Conservation (phyloP, 306 rosid genomes). For the Canavalia ensiformis region DNA sequence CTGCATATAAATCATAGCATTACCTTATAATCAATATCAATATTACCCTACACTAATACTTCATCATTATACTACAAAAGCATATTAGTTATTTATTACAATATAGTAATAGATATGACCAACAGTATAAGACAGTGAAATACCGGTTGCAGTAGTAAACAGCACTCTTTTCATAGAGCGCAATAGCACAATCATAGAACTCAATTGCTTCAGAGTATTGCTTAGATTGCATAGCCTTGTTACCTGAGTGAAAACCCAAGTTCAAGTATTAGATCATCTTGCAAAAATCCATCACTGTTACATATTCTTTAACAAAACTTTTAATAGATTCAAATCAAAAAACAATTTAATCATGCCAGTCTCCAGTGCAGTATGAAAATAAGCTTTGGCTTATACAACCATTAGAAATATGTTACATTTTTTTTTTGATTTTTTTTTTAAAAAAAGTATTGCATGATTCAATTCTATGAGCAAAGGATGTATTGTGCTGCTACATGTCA, state of each 20-base stretch:
- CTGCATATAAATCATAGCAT: neutral
- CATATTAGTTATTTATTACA: neutral
- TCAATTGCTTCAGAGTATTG: slow-evolving; percentile 75
- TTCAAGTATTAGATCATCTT: slow-evolving; percentile 41
- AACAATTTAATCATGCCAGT: slow-evolving; percentile 25
- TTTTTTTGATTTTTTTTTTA: neutral
- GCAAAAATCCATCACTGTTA: slow-evolving; percentile 33
- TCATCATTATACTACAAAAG: neutral
- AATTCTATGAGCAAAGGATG: slow-evolving; percentile 12
- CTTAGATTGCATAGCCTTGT: slow-evolving; percentile 81
- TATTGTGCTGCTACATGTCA: neutral
- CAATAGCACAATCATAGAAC: slow-evolving; percentile 82
- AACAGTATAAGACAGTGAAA: slow-evolving; percentile 40
- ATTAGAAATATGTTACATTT: slow-evolving; percentile 11
- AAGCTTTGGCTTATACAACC: slow-evolving; percentile 1
- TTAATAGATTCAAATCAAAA: slow-evolving; percentile 17
- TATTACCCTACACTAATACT: slow-evolving; percentile 9
- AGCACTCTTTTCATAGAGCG: slow-evolving; percentile 74
- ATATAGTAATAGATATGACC: slow-evolving; percentile 8
- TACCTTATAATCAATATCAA: neutral
- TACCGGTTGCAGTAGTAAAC: slow-evolving; percentile 97
- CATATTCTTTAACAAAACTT: slow-evolving; percentile 29
- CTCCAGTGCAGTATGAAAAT: slow-evolving; percentile 9
- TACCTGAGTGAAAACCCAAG: slow-evolving; percentile 66
- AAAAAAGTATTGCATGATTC: slow-evolving; percentile 7